Conservation (phyloP, 1,139 yeast species). For the Scheffersomyces parashehatae region DNA sequence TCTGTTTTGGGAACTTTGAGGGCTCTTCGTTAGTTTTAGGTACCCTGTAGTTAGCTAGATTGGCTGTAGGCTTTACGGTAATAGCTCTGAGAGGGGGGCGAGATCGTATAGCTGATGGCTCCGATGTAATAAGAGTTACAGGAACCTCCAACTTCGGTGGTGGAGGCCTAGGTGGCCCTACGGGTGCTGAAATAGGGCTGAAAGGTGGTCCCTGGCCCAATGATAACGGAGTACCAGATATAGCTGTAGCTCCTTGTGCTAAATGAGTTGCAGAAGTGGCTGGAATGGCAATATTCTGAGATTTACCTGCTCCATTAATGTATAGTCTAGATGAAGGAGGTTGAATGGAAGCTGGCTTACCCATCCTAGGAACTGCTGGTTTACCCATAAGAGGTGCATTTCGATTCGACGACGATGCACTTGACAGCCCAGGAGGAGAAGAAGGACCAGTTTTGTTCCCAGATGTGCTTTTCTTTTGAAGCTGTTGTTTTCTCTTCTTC, state of each 20-base stretch:
- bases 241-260: constrained; percentile 2
- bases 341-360: constrained; percentile 49
- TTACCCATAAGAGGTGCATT: constrained; percentile 42
- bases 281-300: background rate
- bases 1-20: constrained; percentile 47
- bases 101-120: constrained; percentile 18
- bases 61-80: constrained; percentile 24
- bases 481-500: constrained; percentile 21
- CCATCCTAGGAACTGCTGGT: constrained; percentile 42
- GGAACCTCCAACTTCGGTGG: constrained; percentile 43
- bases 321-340: constrained; percentile 45
- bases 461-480: constrained; percentile 8
- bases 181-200: constrained; percentile 9
- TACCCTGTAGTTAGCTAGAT: constrained; percentile 30
- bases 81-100: constrained; percentile 24
- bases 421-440: constrained; percentile 5
- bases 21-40: constrained; percentile 37
- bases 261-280: background rate
- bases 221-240: constrained; percentile 5
- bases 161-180: constrained; percentile 29
- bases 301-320: constrained; percentile 4
- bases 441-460: background rate
- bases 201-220: constrained; percentile 4
- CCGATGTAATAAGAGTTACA: constrained; percentile 25
- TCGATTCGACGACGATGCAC: constrained; percentile 6